Evolutionary conservation across 257 asterid species (phyloP), one percentile per base, ranked within the genome.

Genomic region (Plectranthus barbatus): DNA sequence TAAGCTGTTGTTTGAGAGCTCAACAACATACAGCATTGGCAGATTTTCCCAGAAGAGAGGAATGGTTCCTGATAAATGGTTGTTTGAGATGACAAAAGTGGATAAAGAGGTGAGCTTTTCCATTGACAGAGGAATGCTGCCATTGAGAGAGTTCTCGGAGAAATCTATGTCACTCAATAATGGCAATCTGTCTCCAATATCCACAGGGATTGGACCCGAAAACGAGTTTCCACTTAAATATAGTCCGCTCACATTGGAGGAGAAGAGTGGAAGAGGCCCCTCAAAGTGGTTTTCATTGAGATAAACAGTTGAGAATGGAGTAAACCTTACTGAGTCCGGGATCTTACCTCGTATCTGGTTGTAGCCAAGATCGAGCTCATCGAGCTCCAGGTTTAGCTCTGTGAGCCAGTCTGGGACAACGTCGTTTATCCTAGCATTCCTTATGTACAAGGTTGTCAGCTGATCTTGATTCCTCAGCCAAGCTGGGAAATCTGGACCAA

Each of bases 11-110:
- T 67, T 48, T 4, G 77, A 56, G 10, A 76, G 55, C 36, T 72
- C 72, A 24, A 76, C n/a, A 26, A 56, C 20, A 4, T 44, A 44
- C 14, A 76, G 54, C 21, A 46, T n/a, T 13, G 47, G 62, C 24
- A 46, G 49, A 12, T 56, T 44, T 6, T 9, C 31, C 81, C 51
- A 36, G 41, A 36, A 36, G 2, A 7, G 41, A 36, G 41, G 41
- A 36, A 36, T 36, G 41, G 41, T 0, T 36, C 41, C 41, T 7
- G 41, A 36, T 36, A 36, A 9, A 7, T 36, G 41, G 41, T 36
- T 36, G 41, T 9, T 36, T 1, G 41, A 36, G 11, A 36, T 1
- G 12, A 36, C 41, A 5, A 36, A 36, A 36, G 41, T 36, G 41
- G 41, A 0, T 36, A 36, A 5, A 36, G 41, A 36, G 41, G 1